phyloP scores from a whole-genome alignment of 2,329 filamentous ascomycete genomes.

The Aspergillus alliaceus region DNA sequence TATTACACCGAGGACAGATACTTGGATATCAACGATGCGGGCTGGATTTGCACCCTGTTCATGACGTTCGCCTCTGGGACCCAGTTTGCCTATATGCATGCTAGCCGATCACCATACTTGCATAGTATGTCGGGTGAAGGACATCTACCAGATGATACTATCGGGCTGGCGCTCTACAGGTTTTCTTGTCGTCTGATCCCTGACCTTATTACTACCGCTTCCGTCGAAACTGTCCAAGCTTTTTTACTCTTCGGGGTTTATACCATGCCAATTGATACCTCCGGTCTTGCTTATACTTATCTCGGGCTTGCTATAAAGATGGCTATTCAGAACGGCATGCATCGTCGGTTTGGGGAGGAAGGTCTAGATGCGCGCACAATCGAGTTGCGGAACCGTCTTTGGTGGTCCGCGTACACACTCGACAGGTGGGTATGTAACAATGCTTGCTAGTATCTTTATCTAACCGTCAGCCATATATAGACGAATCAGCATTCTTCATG shows the following conservation, averaged over 20 bases:
- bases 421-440: conserved; percentile 43
- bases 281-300: conserved; percentile 54
- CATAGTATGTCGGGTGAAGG: neutral
- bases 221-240: conserved; percentile 56
- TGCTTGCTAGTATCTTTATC: neutral
- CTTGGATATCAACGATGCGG: conserved; percentile 28
- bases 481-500: conserved; percentile 53
- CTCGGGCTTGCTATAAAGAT: conserved; percentile 53
- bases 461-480: conserved; percentile 23
- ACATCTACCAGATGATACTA: conserved; percentile 44
- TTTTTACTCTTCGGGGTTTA: conserved; percentile 33
- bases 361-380: conserved; percentile 39
- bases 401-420: conserved; percentile 55
- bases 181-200: conserved; percentile 52
- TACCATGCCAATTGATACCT: conserved; percentile 51
- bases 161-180: conserved; percentile 54
- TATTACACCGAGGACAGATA: conserved; percentile 24
- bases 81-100: conserved; percentile 36
- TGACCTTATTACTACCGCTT: conserved; percentile 54
- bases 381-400: conserved; percentile 53
- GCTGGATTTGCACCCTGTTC: conserved; percentile 32
- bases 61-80: conserved; percentile 39
- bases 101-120: conserved; percentile 9
- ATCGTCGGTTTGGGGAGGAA: conserved; percentile 37
- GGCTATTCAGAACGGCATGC: conserved; percentile 59